phyloP scores from a whole-genome alignment of 768 basidiomycete species.

The Tylopilus sp. region DNA sequence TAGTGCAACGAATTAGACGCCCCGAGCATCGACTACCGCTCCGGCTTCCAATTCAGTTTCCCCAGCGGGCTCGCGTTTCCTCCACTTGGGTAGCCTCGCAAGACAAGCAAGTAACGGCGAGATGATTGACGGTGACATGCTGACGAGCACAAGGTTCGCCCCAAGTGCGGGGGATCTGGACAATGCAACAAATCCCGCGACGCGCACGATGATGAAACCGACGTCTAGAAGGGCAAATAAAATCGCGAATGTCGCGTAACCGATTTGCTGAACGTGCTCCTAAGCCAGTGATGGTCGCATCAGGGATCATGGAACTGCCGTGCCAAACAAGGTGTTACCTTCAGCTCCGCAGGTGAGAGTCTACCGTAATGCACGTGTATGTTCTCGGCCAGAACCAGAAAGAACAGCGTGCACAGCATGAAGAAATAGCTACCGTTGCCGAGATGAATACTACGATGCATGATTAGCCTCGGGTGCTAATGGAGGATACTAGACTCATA shows the following conservation, averaged over 20 bases:
- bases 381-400: slow-evolving; percentile 19
- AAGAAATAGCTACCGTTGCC: slow-evolving; percentile 2
- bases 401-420: slow-evolving; percentile 12
- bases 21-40: not conserved
- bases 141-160: slow-evolving; percentile 8
- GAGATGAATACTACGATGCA: slow-evolving; percentile 19
- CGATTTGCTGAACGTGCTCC: slow-evolving; percentile 13
- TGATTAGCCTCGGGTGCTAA: not conserved
- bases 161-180: slow-evolving; percentile 14
- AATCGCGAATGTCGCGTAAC: slow-evolving; percentile 14
- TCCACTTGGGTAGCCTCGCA: not conserved
- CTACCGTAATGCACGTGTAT: slow-evolving; percentile 19
- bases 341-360: slow-evolving; percentile 21
- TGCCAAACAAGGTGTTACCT: slow-evolving; percentile 11
- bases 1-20: too few relatives aligned
- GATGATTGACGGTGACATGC: slow-evolving; percentile 4
- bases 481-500: not conserved
- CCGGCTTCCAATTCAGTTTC: slow-evolving; percentile 5
- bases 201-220: slow-evolving; percentile 17
- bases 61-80: not conserved
- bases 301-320: not conserved
- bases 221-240: slow-evolving; percentile 19
- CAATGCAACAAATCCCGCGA: slow-evolving; percentile 9
- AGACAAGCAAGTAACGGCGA: slow-evolving; percentile 1
- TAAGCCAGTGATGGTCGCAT: not conserved